Evolutionary conservation across 805 yeast species (phyloP).

Genomic region (Wickerhamiella azymoides): DNA sequence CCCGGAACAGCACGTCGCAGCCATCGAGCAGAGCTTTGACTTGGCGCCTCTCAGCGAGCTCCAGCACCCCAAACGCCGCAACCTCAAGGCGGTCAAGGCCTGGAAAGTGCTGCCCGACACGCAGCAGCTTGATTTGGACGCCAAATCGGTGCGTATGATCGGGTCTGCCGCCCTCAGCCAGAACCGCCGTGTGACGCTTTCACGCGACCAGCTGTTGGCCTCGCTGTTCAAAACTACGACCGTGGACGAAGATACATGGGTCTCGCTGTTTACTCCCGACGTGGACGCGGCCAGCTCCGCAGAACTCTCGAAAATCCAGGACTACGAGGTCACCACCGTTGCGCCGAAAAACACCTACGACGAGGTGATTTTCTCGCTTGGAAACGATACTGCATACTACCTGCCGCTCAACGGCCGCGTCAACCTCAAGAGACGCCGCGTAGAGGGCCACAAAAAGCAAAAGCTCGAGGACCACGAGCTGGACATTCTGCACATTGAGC

Average conservation of each 20-base stretch:
- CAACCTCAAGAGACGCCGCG: conserved; percentile 74
- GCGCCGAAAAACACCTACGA: conserved; percentile 35
- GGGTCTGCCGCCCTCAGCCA: conserved; percentile 34
- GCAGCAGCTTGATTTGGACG: conserved; percentile 73
- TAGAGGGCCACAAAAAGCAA: conserved; percentile 38
- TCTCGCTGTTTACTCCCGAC: conserved; percentile 48
- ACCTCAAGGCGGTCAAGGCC: conserved; percentile 56
- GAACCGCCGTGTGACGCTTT: conserved; percentile 14
- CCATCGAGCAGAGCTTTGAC: conserved; percentile 70
- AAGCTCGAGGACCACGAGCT: conserved; percentile 42
- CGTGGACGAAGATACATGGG: conserved; percentile 61
- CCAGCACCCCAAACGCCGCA: conserved; percentile 66
- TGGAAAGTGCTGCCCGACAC: conserved; percentile 85
- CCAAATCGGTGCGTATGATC: conserved; percentile 23
- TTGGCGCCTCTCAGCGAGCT: conserved; percentile 32
- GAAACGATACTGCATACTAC: conserved; percentile 46
- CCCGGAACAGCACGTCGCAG: conserved; percentile 48
- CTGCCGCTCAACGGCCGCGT: conserved; percentile 66
- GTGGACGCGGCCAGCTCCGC: conserved; percentile 27
- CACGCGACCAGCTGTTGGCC: conserved; percentile 22
- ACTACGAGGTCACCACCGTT: conserved; percentile 57
- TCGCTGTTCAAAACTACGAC: conserved; percentile 62
- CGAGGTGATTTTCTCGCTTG: conserved; percentile 57
- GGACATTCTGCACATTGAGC: conserved; percentile 45
- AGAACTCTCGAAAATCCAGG: conserved; percentile 48